These are phyloP conservation scores for Lactarius quietus DNA, from an alignment of 768 basidiomycete genomes.

Conservation along the genomic window DNA sequence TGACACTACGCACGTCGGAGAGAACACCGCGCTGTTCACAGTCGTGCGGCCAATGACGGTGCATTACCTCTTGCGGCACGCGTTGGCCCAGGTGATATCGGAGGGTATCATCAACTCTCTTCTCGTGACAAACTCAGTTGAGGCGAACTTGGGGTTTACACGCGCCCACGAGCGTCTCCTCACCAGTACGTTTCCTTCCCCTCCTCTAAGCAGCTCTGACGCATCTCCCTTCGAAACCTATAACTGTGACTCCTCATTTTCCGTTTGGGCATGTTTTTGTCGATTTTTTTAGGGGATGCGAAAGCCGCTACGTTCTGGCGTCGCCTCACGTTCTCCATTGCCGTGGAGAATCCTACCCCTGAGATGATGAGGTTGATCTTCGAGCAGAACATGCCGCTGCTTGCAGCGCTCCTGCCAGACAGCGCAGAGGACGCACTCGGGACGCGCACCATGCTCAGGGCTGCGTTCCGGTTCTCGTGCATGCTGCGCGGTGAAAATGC, in stretches of 20 bases:
- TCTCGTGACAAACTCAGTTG: conserved; percentile 79
- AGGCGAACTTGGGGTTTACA: conserved; percentile 79
- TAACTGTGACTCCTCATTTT: too few relatives aligned
- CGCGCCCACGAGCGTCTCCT: conserved; percentile 88
- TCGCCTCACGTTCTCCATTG: conserved; percentile 83
- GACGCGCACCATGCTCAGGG: conserved; percentile 58
- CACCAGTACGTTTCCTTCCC: conserved; percentile 52
- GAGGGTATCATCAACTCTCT: conserved; percentile 82
- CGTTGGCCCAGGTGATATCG: conserved; percentile 69
- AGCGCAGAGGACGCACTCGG: conserved; percentile 34
- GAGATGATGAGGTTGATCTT: conserved; percentile 67
- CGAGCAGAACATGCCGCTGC: conserved; percentile 65
- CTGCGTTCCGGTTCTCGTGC: conserved; percentile 77
- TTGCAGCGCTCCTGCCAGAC: conserved; percentile 53
- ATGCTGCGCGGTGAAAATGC: conserved; percentile 70
- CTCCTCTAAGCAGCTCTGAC: neutral
- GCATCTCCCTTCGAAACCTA: neutral
- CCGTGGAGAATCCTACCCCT: conserved; percentile 70
- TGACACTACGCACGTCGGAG: conserved; percentile 53
- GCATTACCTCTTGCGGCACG: conserved; percentile 77
- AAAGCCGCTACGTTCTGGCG: conserved; percentile 87
- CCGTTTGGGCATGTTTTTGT: too few relatives aligned
- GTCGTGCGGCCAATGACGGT: conserved; percentile 58
- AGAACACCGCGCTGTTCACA: conserved; percentile 32
- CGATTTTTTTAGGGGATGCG: conserved; percentile 74